These are phyloP conservation scores for Sorghum bicolor DNA, from an alignment of 176 grass and related monocot species.

Conservation along the genomic window DNA sequence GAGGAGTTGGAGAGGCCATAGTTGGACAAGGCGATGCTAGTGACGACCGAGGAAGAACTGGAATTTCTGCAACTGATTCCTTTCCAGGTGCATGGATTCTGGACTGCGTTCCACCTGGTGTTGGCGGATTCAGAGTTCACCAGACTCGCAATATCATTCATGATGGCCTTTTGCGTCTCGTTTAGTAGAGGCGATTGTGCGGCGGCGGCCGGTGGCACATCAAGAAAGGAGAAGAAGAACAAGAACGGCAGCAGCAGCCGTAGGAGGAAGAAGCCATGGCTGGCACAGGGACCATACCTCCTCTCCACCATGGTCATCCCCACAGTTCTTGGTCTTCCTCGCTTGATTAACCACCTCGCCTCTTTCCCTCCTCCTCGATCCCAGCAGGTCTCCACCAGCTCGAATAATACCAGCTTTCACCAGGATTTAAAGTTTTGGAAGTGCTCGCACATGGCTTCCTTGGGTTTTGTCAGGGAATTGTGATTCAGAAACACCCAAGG, in stretches of 20 bases:
- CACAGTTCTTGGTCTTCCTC: neutral
- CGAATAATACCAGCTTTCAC: no score
- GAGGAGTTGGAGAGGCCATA: neutral
- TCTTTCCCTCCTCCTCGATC: neutral
- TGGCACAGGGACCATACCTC: neutral
- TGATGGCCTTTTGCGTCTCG: neutral
- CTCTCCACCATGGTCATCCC: neutral
- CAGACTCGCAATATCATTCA: neutral
- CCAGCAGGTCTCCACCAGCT: no score
- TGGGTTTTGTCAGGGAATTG: neutral
- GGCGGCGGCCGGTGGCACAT: neutral
- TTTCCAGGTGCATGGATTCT: neutral
- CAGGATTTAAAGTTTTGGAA: neutral
- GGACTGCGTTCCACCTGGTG: neutral
- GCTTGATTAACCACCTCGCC: neutral
- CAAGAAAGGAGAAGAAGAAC: neutral
- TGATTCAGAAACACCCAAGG: neutral
- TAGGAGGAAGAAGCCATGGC: conserved; percentile 1
- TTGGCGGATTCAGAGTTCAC: neutral
- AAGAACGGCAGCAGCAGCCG: neutral
- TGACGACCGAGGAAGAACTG: neutral
- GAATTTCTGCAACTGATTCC: neutral
- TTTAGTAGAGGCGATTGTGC: neutral
- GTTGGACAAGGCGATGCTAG: conserved; percentile 18
- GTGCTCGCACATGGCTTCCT: neutral